phyloP scores from a whole-genome alignment of 352 stramenopile genomes.

The Globisporangium spinosum region DNA sequence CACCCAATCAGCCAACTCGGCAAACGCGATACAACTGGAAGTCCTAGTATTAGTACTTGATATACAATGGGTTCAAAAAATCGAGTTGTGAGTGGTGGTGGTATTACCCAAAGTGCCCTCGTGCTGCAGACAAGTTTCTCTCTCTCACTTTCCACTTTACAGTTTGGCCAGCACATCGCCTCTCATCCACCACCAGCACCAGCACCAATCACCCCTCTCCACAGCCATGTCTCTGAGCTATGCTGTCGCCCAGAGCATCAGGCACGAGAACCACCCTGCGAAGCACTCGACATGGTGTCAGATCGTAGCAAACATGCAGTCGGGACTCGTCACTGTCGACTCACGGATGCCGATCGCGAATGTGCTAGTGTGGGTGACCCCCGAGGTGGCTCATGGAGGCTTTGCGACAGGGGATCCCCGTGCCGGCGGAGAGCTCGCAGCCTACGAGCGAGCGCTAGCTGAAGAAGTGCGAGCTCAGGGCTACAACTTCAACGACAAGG shows the following conservation, averaged over 20 bases:
- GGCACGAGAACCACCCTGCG: conserved; percentile 4
- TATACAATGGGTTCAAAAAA: not conserved
- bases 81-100: not conserved
- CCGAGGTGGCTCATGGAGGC: conserved; percentile 16
- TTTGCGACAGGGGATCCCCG: conserved; percentile 12
- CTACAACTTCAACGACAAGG: not conserved
- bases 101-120: not conserved
- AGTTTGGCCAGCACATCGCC: not conserved
- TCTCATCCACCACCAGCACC: not conserved
- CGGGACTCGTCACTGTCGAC: conserved; percentile 11
- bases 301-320: conserved; percentile 12
- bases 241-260: conserved; percentile 10
- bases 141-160: not conserved
- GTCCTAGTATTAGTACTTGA: not conserved
- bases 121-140: not conserved
- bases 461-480: not conserved
- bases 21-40: no score
- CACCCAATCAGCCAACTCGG: no score
- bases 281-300: conserved; percentile 14
- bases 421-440: conserved; percentile 5
- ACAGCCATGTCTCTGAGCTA: conserved; percentile 19
- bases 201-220: not conserved
- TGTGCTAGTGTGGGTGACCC: conserved; percentile 18
- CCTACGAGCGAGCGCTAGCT: conserved; percentile 9
- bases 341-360: not conserved